These are phyloP conservation scores for Rhododendron henanense DNA, from an alignment of 148 eudicot species.

Conservation along the genomic window DNA sequence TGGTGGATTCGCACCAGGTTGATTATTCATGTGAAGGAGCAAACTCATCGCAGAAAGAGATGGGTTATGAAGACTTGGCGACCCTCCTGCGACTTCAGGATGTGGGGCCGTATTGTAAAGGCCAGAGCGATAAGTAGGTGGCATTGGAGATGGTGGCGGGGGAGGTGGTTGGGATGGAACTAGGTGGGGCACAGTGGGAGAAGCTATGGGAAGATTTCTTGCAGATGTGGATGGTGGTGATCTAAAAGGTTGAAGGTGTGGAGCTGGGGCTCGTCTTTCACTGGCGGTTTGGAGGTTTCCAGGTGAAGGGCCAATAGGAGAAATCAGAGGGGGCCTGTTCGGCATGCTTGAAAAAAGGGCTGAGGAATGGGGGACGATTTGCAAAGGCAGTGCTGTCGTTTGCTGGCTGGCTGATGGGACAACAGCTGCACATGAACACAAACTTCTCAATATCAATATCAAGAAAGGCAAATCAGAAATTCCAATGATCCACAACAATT, in stretches of 20 bases:
- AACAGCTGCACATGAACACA: constrained; percentile 2
- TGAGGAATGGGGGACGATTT: constrained; percentile 23
- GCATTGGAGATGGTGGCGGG: not conserved
- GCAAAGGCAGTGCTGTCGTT: constrained; percentile 25
- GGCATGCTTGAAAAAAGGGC: constrained; percentile 26
- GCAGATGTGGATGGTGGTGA: constrained; percentile 21
- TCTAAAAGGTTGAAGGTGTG: constrained; percentile 49
- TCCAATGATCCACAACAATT: not conserved
- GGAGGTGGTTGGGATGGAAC: not conserved
- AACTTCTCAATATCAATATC: not conserved
- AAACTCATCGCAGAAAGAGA: constrained; percentile 22
- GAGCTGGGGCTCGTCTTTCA: constrained; percentile 45
- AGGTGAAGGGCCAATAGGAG: constrained; percentile 28
- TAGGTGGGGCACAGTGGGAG: constrained; percentile 16
- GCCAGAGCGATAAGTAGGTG: not conserved
- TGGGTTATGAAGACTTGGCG: constrained; percentile 2
- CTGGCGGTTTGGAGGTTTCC: constrained; percentile 24
- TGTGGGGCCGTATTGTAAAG: constrained; percentile 12
- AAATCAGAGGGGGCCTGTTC: constrained; percentile 32
- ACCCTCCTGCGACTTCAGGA: constrained; percentile 12
- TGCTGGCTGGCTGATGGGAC: constrained; percentile 19
- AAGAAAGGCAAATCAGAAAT: not conserved
- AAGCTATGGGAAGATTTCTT: constrained; percentile 6
- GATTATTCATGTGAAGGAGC: constrained; percentile 25
- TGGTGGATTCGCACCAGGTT: constrained; percentile 1